phyloP scores from a whole-genome alignment of 306 rosid genomes.

The Lathyrus oleraceus region DNA sequence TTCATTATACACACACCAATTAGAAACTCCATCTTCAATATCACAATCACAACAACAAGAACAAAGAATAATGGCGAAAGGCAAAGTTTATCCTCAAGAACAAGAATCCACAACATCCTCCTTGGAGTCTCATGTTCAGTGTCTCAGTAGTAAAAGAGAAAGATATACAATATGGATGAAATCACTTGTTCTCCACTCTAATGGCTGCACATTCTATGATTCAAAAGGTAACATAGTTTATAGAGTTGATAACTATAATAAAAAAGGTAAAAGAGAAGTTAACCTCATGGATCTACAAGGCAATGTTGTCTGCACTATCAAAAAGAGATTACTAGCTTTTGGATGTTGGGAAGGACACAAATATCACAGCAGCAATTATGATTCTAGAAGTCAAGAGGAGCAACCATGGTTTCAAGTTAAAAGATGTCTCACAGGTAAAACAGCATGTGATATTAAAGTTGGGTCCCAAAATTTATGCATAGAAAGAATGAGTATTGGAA shows the following conservation, averaged over 20 bases:
- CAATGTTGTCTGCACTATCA: constrained; percentile 57
- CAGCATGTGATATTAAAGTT: constrained; percentile 55
- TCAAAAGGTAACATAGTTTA: constrained; percentile 68
- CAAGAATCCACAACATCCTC: constrained; percentile 26
- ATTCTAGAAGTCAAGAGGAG: constrained; percentile 29
- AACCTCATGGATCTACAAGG: constrained; percentile 85
- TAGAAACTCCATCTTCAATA: neutral
- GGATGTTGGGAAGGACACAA: constrained; percentile 81
- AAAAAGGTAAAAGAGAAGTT: constrained; percentile 66
- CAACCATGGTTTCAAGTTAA: constrained; percentile 65
- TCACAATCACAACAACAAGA: neutral
- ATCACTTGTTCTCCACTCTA: constrained; percentile 71
- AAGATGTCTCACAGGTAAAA: constrained; percentile 48
- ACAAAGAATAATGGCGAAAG: constrained; percentile 22
- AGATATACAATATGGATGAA: constrained; percentile 89
- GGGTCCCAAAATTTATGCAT: constrained; percentile 56
- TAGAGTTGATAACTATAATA: constrained; percentile 80
- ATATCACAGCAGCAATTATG: constrained; percentile 33
- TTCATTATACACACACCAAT: neutral
- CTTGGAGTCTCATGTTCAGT: constrained; percentile 6
- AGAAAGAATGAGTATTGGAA: constrained; percentile 43
- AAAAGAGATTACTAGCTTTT: constrained; percentile 55
- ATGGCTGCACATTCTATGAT: constrained; percentile 86
- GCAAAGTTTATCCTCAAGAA: constrained; percentile 50
- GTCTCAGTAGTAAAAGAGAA: constrained; percentile 43